These are phyloP conservation scores for Leishmania tropica DNA, from an alignment of 208 protist genomes.

Conservation along the genomic window DNA sequence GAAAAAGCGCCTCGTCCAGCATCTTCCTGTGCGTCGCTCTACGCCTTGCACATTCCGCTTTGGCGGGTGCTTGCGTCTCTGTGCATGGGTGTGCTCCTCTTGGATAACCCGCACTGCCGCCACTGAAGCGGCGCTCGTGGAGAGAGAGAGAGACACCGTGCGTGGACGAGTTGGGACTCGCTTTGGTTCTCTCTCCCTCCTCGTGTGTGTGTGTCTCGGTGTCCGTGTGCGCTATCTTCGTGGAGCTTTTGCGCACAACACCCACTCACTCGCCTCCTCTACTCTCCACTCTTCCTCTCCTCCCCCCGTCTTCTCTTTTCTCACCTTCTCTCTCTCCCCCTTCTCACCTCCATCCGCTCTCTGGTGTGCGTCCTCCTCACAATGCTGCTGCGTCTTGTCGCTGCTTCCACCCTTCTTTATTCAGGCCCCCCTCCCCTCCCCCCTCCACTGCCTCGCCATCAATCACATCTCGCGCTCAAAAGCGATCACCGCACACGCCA, in stretches of 20 bases:
- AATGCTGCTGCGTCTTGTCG: background rate
- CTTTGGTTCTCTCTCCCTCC: background rate
- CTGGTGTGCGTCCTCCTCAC: background rate
- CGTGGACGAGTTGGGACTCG: background rate
- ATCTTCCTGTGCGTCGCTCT: background rate
- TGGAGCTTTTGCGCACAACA: background rate
- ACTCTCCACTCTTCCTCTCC: background rate
- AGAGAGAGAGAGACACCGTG: background rate
- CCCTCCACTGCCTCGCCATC: background rate
- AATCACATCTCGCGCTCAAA: background rate
- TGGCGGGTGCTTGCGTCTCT: background rate
- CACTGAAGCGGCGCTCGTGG: background rate
- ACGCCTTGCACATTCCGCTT: too few species aligned
- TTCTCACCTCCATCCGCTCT: background rate
- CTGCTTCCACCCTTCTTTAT: background rate
- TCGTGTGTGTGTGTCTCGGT: background rate
- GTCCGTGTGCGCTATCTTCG: background rate
- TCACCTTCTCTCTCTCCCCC: background rate
- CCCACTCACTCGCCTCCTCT: background rate
- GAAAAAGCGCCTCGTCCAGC: background rate
- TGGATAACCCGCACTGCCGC: background rate
- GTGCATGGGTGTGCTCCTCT: background rate
- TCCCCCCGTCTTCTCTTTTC: too few species aligned
- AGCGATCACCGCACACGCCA: background rate
- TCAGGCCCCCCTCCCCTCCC: background rate